These are phyloP conservation scores for Scedosporium boydii DNA, from an alignment of 2,329 filamentous ascomycete genomes.

Conservation along the genomic window DNA sequence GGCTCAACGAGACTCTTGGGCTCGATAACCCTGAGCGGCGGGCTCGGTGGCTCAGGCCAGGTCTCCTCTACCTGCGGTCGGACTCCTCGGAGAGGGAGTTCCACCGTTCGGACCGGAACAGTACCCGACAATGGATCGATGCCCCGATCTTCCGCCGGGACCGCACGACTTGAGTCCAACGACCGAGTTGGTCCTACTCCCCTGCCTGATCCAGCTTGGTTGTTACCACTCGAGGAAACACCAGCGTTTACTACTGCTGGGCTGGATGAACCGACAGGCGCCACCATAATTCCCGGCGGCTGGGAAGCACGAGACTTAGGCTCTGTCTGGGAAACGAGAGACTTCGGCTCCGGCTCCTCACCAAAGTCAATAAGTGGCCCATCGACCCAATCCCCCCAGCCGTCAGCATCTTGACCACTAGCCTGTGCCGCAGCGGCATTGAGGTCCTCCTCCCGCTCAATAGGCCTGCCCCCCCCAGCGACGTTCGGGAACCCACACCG, in stretches of 20 bases:
- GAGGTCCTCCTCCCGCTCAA: constrained; percentile 40
- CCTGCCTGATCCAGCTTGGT: neutral
- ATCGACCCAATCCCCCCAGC: neutral
- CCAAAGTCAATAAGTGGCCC: neutral
- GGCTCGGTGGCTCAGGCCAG: neutral
- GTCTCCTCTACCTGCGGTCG: neutral
- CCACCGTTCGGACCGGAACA: neutral
- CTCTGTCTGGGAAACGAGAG: neutral
- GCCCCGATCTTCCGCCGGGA: neutral
- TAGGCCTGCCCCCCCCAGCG: constrained; percentile 30
- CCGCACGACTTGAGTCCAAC: too few relatives aligned
- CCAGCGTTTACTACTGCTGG: too few relatives aligned
- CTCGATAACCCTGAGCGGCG: neutral
- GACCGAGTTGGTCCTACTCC: too few relatives aligned
- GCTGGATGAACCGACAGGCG: too few relatives aligned
- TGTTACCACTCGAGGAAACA: neutral
- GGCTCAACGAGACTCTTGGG: neutral
- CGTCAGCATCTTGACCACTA: neutral
- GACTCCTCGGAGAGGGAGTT: neutral
- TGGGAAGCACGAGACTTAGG: too few relatives aligned
- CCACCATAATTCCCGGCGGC: too few relatives aligned
- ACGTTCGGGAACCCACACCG: constrained; percentile 41
- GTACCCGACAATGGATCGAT: neutral
- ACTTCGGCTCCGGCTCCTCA: neutral
- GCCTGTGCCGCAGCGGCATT: constrained; percentile 7